Evolutionary conservation across 2,329 filamentous ascomycete genomes (phyloP).

Genomic region (Neofusicoccum parvum): DNA sequence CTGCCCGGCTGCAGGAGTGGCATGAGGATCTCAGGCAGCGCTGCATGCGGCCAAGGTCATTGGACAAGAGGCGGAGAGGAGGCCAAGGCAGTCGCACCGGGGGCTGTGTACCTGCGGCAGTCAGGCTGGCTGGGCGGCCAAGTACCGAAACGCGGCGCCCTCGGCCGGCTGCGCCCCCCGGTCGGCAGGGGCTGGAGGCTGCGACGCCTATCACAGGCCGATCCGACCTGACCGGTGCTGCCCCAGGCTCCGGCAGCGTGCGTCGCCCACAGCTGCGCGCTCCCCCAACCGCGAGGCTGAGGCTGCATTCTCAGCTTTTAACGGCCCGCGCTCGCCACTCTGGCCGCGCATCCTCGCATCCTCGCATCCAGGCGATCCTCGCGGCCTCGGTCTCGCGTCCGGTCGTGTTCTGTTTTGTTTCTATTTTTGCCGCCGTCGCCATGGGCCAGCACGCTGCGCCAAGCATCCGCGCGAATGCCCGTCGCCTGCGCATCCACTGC

Average conservation of each 20-base stretch:
- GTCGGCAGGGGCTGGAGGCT: neutral
- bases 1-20: neutral
- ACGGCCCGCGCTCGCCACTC: slow-evolving; percentile 3
- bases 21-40: slow-evolving; percentile 3
- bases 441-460: neutral
- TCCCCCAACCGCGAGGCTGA: slow-evolving; percentile 2
- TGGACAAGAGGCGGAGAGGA: neutral
- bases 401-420: neutral
- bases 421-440: neutral
- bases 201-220: slow-evolving; percentile 5
- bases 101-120: slow-evolving; percentile 14
- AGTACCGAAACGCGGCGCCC: slow-evolving; percentile 3
- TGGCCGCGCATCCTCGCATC: slow-evolving; percentile 9
- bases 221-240: slow-evolving; percentile 9
- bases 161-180: slow-evolving; percentile 2
- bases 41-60: neutral
- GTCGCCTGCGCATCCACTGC: neutral
- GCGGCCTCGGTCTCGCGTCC: neutral
- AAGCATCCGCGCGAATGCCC: neutral
- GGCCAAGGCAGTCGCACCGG: neutral
- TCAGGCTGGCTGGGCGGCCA: neutral
- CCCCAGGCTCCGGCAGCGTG: neutral
- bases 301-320: neutral
- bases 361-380: neutral
- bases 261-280: neutral